Evolutionary conservation across 140 eudicot species (phyloP).

Genomic region (Ambrosia hybrid): DNA sequence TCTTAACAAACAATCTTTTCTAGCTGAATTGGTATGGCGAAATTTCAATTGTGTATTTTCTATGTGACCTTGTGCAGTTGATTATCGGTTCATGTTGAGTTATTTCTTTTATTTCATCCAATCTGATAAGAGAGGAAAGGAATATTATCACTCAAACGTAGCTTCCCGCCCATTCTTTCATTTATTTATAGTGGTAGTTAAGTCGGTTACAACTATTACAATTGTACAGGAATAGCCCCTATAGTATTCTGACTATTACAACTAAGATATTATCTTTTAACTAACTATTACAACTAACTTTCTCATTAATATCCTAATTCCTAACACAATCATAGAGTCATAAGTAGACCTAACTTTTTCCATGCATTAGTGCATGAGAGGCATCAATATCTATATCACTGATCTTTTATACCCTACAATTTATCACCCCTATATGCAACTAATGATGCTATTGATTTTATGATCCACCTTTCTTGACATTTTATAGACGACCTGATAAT

Average conservation of each 20-base stretch:
- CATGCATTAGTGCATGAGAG: constrained; percentile 3
- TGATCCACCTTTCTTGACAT: too few relatives aligned
- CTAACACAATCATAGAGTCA: too few relatives aligned
- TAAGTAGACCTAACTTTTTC: background rate
- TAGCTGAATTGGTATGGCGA: constrained; percentile 62
- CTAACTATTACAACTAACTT: too few relatives aligned
- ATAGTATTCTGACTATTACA: too few relatives aligned
- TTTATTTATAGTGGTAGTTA: too few relatives aligned
- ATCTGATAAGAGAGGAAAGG: background rate
- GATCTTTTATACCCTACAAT: background rate
- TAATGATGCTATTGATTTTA: background rate
- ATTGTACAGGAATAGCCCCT: too few relatives aligned
- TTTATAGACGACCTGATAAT: too few relatives aligned
- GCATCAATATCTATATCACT: background rate
- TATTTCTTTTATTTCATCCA: background rate
- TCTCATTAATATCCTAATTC: too few relatives aligned
- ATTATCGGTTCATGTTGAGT: constrained; percentile 1
- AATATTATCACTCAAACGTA: too few relatives aligned
- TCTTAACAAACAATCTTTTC: constrained; percentile 74
- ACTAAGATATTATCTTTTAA: too few relatives aligned
- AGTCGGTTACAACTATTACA: too few relatives aligned
- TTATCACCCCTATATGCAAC: background rate
- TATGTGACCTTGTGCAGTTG: background rate
- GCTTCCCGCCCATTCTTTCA: too few relatives aligned
- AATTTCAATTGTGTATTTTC: background rate